Evolutionary conservation across 2,329 filamentous ascomycete species (phyloP).

Genomic region (Blastomyces gilchristii): DNA sequence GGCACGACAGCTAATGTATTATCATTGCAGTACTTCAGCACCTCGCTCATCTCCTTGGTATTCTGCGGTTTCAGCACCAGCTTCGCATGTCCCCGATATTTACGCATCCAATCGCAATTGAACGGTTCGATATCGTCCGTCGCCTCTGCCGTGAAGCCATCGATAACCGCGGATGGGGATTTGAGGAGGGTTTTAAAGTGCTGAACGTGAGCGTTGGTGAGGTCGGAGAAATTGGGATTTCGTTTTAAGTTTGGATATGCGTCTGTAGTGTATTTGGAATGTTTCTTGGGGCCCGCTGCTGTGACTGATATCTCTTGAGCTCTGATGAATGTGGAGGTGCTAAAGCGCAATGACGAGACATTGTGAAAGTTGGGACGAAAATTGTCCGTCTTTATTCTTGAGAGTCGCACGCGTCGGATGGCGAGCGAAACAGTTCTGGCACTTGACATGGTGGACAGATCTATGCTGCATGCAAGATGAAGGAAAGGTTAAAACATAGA

Average conservation of each 20-base stretch:
- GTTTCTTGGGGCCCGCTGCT: constrained; percentile 9
- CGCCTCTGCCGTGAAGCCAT: constrained; percentile 65
- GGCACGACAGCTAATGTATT: constrained; percentile 86
- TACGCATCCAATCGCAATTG: constrained; percentile 98
- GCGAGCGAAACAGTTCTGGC: constrained; percentile 11
- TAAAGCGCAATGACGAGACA: constrained; percentile 3
- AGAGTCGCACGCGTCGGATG: constrained; percentile 7
- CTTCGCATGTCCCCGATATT: constrained; percentile 83
- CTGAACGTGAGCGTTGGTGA: constrained; percentile 69
- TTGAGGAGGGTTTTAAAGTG: constrained; percentile 77
- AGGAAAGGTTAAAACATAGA: not conserved
- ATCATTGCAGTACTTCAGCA: constrained; percentile 91
- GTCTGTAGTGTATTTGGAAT: constrained; percentile 68
- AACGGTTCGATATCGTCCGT: constrained; percentile 77
- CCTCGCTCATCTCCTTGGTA: constrained; percentile 79
- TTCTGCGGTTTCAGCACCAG: constrained; percentile 77
- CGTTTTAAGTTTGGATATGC: constrained; percentile 70
- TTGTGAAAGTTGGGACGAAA: constrained; percentile 4
- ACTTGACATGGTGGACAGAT: constrained; percentile 10
- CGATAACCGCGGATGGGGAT: constrained; percentile 66
- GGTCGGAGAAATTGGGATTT: constrained; percentile 56
- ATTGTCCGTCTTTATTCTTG: constrained; percentile 4
- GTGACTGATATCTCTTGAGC: constrained; percentile 5
- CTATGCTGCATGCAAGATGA: not conserved
- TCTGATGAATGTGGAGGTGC: constrained; percentile 2